Conservation (phyloP, 805 yeast species). For the Spathaspora girioi region DNA sequence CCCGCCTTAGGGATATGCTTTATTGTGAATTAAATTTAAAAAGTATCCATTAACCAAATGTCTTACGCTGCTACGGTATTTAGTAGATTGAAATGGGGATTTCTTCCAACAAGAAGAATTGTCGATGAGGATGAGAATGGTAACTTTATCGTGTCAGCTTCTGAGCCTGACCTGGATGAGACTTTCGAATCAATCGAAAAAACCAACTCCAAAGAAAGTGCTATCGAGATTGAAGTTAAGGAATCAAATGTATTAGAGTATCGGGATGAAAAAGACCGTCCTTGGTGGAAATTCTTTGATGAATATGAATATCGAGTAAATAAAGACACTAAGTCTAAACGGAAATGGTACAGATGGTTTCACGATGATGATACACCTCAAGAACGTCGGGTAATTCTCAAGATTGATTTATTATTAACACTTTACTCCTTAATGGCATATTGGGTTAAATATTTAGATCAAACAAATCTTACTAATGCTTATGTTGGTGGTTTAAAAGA, state of each 20-base stretch:
- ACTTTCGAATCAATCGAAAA: conserved; percentile 3
- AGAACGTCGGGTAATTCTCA: conserved; percentile 26
- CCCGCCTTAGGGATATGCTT: background rate
- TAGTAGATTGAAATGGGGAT: conserved; percentile 28
- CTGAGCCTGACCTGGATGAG: background rate
- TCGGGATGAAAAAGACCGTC: conserved; percentile 31
- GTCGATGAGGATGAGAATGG: conserved; percentile 26
- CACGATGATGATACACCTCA: conserved; percentile 43
- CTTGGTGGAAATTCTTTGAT: conserved; percentile 40
- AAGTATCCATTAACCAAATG: background rate
- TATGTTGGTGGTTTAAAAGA: conserved; percentile 62
- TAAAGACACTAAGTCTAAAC: conserved; percentile 21
- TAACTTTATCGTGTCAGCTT: conserved; percentile 3
- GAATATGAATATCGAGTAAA: conserved; percentile 58
- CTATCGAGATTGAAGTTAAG: conserved; percentile 4
- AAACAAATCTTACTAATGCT: conserved; percentile 59
- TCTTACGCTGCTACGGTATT: background rate
- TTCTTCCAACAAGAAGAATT: conserved; percentile 29
- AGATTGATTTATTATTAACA: conserved; percentile 30
- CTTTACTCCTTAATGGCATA: conserved; percentile 40
- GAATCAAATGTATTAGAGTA: conserved; percentile 17
- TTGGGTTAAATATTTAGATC: conserved; percentile 68
- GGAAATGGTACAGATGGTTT: conserved; percentile 44
- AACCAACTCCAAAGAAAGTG: background rate
- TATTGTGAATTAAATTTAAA: background rate